Evolutionary conservation across 2,329 filamentous ascomycete genomes (phyloP).

Genomic region (Alternaria brassicae): DNA sequence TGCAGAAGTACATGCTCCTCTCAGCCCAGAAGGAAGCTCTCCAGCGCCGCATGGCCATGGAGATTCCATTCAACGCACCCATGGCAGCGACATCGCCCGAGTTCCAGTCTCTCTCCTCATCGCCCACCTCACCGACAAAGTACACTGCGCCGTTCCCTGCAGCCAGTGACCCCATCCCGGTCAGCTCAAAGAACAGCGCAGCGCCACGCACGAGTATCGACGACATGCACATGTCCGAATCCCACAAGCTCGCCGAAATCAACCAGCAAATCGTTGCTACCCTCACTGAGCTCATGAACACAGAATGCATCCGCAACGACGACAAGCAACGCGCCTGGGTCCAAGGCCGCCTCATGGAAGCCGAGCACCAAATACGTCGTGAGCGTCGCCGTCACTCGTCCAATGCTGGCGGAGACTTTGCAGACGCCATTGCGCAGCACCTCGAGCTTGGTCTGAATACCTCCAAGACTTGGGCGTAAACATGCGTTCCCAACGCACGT

Average conservation of each 20-base stretch:
- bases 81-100: slow-evolving; percentile 47
- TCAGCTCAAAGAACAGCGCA: slow-evolving; percentile 22
- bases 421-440: slow-evolving; percentile 46
- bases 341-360: slow-evolving; percentile 61
- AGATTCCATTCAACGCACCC: slow-evolving; percentile 42
- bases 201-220: slow-evolving; percentile 33
- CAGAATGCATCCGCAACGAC: slow-evolving; percentile 58
- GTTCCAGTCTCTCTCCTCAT: slow-evolving; percentile 45
- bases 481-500: neutral
- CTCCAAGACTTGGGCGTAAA: slow-evolving; percentile 40
- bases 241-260: slow-evolving; percentile 57
- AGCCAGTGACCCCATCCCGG: slow-evolving; percentile 35
- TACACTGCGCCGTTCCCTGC: slow-evolving; percentile 33
- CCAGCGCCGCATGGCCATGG: slow-evolving; percentile 50
- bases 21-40: slow-evolving; percentile 52
- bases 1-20: slow-evolving; percentile 52
- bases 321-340: slow-evolving; percentile 57
- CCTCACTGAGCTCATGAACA: slow-evolving; percentile 63
- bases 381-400: slow-evolving; percentile 51
- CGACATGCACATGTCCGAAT: slow-evolving; percentile 50
- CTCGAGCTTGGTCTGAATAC: slow-evolving; percentile 38
- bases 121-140: slow-evolving; percentile 36
- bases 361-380: slow-evolving; percentile 58
- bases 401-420: slow-evolving; percentile 44
- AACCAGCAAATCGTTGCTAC: slow-evolving; percentile 63